Base-by-base conservation (phyloP, 192 early-diverging fungal species). In the Obelidium mucronatum region DNA sequence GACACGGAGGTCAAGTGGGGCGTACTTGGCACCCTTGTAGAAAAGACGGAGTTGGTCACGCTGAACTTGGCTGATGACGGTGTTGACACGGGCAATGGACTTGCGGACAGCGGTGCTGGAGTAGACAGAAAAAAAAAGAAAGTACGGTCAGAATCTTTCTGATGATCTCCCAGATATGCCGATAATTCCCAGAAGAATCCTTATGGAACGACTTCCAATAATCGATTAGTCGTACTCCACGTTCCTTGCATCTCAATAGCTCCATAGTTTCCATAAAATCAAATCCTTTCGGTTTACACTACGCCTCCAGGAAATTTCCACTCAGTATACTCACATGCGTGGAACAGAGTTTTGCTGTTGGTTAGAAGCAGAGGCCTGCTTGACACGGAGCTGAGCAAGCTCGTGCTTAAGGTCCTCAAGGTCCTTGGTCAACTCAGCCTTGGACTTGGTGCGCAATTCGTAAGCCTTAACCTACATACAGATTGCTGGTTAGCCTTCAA, bases 391-490 rank as follows among this genome's bases (percentile, higher is more conserved):
- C 70, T 89, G 86, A 75, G 94, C 85, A 68, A 99, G 94, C 86
- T 98, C 95, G 81, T 92, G 88, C 92, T 96, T 97, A 79, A 96
- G 91, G 76, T 95, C 93, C 78, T 95, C 95, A 64, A 99, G 93
- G 79, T 92, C 86, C 90, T 96, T 92, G 74, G 85, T 86, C 40
- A 99, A 90, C 85, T 98, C 94, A 69, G 90, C 91, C 90, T 95
- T 96, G 87, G 90, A 94, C 91, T 96, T 94, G 80, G 88, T 91
- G 83, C 96, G 93, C 84, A 99, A 90, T 88, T 97, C 93, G 90
- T 89, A 84, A 87, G 93, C 92, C 52, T 54, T 74, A 37, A 74
- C 72, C 66, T 68, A 58, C 8, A n/a, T n/a, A n/a, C n/a, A n/a
- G n/a, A n/a, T n/a, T n/a, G n/a, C n/a, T n/a, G n/a, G n/a, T n/a